A percentile compares a stretch with the other conserved stretches of the same genome.
phyloP scores from a whole-genome alignment of 1,139 yeast species.

The Spathaspora sp. region DNA sequence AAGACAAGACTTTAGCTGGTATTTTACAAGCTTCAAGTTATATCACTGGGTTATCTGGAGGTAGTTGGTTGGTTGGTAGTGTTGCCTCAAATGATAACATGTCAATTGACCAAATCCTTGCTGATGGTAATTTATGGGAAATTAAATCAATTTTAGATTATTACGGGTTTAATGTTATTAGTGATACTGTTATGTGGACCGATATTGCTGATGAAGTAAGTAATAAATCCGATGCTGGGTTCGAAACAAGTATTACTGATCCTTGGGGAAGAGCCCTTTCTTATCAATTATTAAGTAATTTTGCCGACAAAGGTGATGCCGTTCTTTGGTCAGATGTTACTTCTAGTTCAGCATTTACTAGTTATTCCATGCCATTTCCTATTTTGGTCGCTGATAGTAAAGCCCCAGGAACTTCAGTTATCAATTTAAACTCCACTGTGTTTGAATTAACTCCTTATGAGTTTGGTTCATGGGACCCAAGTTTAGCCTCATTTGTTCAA shows the following conservation, averaged over 20 bases:
- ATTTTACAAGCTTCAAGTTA: conserved; percentile 40
- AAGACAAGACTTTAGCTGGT: conserved; percentile 36
- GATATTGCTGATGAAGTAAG: neutral
- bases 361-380: conserved; percentile 42
- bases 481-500: conserved; percentile 31
- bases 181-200: conserved; percentile 3
- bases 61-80: conserved; percentile 44
- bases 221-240: conserved; percentile 37
- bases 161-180: conserved; percentile 27
- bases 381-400: conserved; percentile 42
- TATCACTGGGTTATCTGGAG: conserved; percentile 45
- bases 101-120: conserved; percentile 31
- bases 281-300: conserved; percentile 27
- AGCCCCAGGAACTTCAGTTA: conserved; percentile 32
- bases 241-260: conserved; percentile 40
- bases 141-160: conserved; percentile 42
- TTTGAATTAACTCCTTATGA: conserved; percentile 44
- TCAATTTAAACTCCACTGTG: conserved; percentile 41
- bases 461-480: conserved; percentile 48
- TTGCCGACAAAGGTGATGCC: conserved; percentile 24
- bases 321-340: conserved; percentile 41
- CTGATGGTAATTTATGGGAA: conserved; percentile 34
- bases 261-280: conserved; percentile 47
- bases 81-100: conserved; percentile 39
- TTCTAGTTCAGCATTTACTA: conserved; percentile 26